Conservation (phyloP, 805 yeast species). For the Kuraishia hungarica region DNA sequence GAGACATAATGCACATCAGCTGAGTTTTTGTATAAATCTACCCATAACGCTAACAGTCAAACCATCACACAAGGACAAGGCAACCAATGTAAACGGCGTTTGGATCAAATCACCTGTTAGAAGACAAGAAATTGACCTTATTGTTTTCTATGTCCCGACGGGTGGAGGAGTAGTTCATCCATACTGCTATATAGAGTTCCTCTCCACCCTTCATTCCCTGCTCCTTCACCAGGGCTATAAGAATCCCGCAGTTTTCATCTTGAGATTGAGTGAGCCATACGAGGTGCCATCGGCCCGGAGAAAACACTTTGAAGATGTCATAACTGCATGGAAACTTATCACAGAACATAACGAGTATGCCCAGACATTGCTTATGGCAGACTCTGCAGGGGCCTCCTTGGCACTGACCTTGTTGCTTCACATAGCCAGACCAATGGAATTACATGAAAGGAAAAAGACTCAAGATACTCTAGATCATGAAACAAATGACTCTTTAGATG, state of each 20-base stretch:
- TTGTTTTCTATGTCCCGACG: conserved; percentile 37
- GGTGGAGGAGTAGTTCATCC: conserved; percentile 17
- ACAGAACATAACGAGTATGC: conserved; percentile 15
- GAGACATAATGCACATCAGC: background rate
- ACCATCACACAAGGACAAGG: conserved; percentile 3
- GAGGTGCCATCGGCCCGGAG: background rate
- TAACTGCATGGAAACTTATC: conserved; percentile 24
- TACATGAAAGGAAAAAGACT: no score
- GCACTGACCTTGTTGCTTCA: conserved; percentile 28
- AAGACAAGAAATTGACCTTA: conserved; percentile 25
- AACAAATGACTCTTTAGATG: background rate
- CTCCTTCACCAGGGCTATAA: conserved; percentile 39
- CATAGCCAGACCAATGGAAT: conserved; percentile 20
- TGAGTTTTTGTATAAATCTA: background rate
- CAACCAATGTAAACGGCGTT: conserved; percentile 19
- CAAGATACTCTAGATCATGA: background rate
- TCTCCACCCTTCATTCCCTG: conserved; percentile 29
- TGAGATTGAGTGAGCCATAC: conserved; percentile 16
- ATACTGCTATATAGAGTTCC: conserved; percentile 35
- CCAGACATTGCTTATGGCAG: conserved; percentile 30
- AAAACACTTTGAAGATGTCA: conserved; percentile 18
- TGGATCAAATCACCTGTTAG: conserved; percentile 25
- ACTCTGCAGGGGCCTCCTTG: conserved; percentile 41
- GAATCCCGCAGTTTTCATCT: conserved; percentile 35
- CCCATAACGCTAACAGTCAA: background rate